Conservation (phyloP, 2,329 filamentous ascomycete genomes). For the Aspergillus unguis region DNA sequence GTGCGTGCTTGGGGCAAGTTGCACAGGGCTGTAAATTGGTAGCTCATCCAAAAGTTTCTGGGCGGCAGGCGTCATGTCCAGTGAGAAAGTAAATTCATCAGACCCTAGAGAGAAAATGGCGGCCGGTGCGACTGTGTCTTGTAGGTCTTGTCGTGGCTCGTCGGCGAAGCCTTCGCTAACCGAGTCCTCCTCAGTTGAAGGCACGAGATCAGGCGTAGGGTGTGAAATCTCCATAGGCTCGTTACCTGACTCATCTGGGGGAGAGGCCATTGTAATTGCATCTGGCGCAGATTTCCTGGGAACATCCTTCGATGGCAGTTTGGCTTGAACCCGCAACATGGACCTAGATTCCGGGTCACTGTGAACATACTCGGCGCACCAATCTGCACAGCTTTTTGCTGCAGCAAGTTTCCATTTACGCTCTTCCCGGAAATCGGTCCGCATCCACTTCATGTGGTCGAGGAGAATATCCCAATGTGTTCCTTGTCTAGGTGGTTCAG, state of each 20-base stretch:
- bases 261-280: constrained; percentile 25
- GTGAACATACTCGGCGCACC: constrained; percentile 78
- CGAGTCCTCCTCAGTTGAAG: constrained; percentile 60
- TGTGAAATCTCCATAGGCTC: constrained; percentile 40
- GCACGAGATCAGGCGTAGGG: constrained; percentile 65
- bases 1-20: constrained; percentile 56
- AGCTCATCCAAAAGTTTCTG: constrained; percentile 77
- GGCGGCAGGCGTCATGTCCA: constrained; percentile 69
- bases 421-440: constrained; percentile 91
- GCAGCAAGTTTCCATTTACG: constrained; percentile 86
- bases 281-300: constrained; percentile 25
- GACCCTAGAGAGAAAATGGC: constrained; percentile 79
- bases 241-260: constrained; percentile 34
- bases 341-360: constrained; percentile 62
- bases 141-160: constrained; percentile 43
- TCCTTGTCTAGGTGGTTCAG: constrained; percentile 72
- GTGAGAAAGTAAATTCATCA: constrained; percentile 75
- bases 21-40: constrained; percentile 68
- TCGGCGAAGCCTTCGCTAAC: constrained; percentile 48
- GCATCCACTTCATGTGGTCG: constrained; percentile 96
- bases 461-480: constrained; percentile 84
- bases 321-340: constrained; percentile 62
- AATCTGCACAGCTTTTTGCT: constrained; percentile 74
- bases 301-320: constrained; percentile 28
- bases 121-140: constrained; percentile 58